Percentiles rank a stretch among this genome's conserved stretches.
Conservation (phyloP, 495 filamentous ascomycete species). For the Penicillium angulare region DNA sequence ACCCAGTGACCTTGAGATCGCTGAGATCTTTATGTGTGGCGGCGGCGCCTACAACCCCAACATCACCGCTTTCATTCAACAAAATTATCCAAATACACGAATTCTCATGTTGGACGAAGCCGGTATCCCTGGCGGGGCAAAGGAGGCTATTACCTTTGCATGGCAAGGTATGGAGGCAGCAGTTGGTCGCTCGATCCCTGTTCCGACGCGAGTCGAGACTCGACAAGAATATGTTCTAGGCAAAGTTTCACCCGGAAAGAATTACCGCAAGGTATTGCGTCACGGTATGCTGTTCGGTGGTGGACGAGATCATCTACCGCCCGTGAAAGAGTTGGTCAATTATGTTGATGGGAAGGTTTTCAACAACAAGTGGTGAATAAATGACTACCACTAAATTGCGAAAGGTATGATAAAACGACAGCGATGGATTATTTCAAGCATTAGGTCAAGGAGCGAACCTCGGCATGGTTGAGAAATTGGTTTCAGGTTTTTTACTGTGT, state of each 20-base stretch:
- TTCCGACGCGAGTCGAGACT: conserved; percentile 52
- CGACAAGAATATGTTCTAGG: conserved; percentile 47
- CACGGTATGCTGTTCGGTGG: conserved; percentile 50
- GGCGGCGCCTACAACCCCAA: conserved; percentile 58
- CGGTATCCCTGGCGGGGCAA: conserved; percentile 51
- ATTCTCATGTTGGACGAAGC: conserved; percentile 56
- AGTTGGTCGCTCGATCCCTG: conserved; percentile 50
- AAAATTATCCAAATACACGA: conserved; percentile 43
- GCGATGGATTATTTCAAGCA: too few species aligned
- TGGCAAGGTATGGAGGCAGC: conserved; percentile 57
- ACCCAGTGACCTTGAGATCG: conserved; percentile 45
- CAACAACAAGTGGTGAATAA: conserved; percentile 46
- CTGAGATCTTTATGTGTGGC: conserved; percentile 60
- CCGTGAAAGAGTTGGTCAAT: conserved; percentile 49
- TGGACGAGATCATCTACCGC: conserved; percentile 40
- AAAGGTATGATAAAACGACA: too few species aligned
- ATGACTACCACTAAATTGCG: too few species aligned
- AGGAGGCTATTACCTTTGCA: conserved; percentile 59
- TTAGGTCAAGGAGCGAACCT: too few species aligned
- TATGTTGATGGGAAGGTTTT: conserved; percentile 44
- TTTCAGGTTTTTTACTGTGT: too few species aligned
- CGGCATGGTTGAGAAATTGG: too few species aligned
- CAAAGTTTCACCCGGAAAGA: conserved; percentile 53
- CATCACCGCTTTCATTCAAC: conserved; percentile 50
- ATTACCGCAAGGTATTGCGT: conserved; percentile 51